phyloP scores from a whole-genome alignment of 164 flowering plant species.

The Buxus sempervirens region DNA sequence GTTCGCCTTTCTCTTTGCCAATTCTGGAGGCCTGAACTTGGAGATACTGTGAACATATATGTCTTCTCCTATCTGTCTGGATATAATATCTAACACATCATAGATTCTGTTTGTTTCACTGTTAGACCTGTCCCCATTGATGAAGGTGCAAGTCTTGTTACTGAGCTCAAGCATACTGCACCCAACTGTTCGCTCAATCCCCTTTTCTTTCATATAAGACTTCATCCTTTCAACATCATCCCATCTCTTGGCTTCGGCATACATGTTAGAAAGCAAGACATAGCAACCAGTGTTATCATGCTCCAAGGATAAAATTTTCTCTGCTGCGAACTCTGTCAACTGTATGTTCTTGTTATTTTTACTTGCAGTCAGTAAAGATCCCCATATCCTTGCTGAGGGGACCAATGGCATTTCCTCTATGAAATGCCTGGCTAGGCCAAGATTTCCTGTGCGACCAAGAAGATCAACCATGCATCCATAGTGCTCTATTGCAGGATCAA shows the following conservation, averaged over 20 bases:
- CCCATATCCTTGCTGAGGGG: slow-evolving; percentile 69
- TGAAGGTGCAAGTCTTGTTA: slow-evolving; percentile 32
- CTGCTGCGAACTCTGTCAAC: slow-evolving; percentile 51
- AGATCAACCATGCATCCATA: slow-evolving; percentile 71
- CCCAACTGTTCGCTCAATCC: slow-evolving; percentile 37
- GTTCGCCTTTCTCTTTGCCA: slow-evolving; percentile 22
- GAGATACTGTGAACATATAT: slow-evolving; percentile 8
- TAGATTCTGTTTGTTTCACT: slow-evolving; percentile 29
- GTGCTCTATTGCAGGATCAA: slow-evolving; percentile 65
- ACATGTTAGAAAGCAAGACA: slow-evolving; percentile 60
- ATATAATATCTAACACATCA: slow-evolving; percentile 38
- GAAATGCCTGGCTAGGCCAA: slow-evolving; percentile 36
- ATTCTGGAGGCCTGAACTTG: slow-evolving; percentile 37
- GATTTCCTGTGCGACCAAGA: slow-evolving; percentile 50
- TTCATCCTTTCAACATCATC: slow-evolving; percentile 51
- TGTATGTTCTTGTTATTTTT: slow-evolving; percentile 41
- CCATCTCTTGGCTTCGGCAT: slow-evolving; percentile 63
- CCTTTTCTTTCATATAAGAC: slow-evolving; percentile 39
- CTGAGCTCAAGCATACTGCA: slow-evolving; percentile 37
- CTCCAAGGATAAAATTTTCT: slow-evolving; percentile 37
- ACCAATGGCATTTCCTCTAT: slow-evolving; percentile 49
- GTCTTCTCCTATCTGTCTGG: slow-evolving; percentile 32
- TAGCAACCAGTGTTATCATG: slow-evolving; percentile 66
- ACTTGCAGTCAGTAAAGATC: slow-evolving; percentile 58
- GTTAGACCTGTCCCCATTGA: slow-evolving; percentile 42